Evolutionary conservation across 352 stramenopile genomes (phyloP).

Genomic region (Phytophthora vignae): DNA sequence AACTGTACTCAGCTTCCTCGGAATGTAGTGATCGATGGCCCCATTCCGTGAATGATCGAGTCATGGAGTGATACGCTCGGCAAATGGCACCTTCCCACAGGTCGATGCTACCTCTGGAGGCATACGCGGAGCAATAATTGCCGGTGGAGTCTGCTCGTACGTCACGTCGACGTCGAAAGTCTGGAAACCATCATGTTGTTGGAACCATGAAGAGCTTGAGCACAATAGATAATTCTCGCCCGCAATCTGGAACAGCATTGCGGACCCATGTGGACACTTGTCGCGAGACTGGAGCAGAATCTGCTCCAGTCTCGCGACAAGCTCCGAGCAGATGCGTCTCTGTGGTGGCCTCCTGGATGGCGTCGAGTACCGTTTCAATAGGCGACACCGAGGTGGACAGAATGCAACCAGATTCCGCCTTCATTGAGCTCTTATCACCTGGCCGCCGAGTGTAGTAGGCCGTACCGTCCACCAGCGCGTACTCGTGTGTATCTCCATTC

Average conservation of each 20-base stretch:
- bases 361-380: slow-evolving; percentile 24
- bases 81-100: slow-evolving; percentile 20
- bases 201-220: neutral
- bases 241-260: slow-evolving; percentile 31
- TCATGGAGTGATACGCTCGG: neutral
- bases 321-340: too few species aligned
- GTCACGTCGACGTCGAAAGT: slow-evolving; percentile 29
- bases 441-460: slow-evolving; percentile 38
- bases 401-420: slow-evolving; percentile 27
- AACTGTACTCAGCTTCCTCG: slow-evolving; percentile 15
- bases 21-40: slow-evolving; percentile 18
- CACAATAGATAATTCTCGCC: slow-evolving; percentile 51
- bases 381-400: slow-evolving; percentile 23
- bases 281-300: neutral
- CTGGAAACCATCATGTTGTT: slow-evolving; percentile 18
- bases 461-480: slow-evolving; percentile 45
- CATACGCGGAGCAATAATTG: slow-evolving; percentile 9
- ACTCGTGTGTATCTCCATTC: slow-evolving; percentile 38
- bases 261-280: slow-evolving; percentile 10
- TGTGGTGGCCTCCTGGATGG: slow-evolving; percentile 17
- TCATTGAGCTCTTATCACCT: too few species aligned
- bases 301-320: too few species aligned
- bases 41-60: slow-evolving; percentile 16
- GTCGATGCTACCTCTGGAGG: slow-evolving; percentile 1
- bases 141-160: slow-evolving; percentile 18